Conservation (phyloP, 1,139 yeast species). For the Suhomyces panamericanus region DNA sequence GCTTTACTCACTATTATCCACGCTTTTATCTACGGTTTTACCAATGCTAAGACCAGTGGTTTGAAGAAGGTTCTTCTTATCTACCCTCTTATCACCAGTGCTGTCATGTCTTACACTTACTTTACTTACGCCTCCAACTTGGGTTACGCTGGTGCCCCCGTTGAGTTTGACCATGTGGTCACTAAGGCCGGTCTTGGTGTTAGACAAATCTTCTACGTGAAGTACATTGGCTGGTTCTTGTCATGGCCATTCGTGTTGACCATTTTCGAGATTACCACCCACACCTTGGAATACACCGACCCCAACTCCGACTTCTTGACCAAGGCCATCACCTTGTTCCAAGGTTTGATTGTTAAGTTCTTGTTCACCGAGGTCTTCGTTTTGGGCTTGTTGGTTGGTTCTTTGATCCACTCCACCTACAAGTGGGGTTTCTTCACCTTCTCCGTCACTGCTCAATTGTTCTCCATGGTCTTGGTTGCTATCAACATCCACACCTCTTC, state of each 20-base stretch:
- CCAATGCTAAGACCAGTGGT: conserved; percentile 34
- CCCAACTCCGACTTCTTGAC: conserved; percentile 27
- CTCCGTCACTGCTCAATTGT: conserved; percentile 37
- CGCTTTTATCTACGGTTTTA: conserved; percentile 38
- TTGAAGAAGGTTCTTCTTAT: conserved; percentile 45
- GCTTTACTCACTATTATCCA: conserved; percentile 44
- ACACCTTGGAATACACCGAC: conserved; percentile 35
- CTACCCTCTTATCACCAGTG: conserved; percentile 47
- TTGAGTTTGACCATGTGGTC: conserved; percentile 56
- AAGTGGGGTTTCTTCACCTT: conserved; percentile 66
- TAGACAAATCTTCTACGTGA: conserved; percentile 66
- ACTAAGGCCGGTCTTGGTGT: conserved; percentile 36
- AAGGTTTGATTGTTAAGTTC: conserved; percentile 31
- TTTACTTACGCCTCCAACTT: conserved; percentile 67
- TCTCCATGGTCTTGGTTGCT: conserved; percentile 34
- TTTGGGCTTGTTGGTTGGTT: conserved; percentile 55
- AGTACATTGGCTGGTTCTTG: conserved; percentile 68
- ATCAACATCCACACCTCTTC: conserved; percentile 17
- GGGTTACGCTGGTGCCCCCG: conserved; percentile 58
- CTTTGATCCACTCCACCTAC: conserved; percentile 54
- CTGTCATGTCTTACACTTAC: conserved; percentile 52
- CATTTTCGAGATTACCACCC: conserved; percentile 48
- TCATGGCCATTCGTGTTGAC: conserved; percentile 56
- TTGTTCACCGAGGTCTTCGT: conserved; percentile 51
- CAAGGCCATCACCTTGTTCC: conserved; percentile 27